Evolutionary conservation across 352 stramenopile genomes (phyloP).

Genomic region (Plasmopara muralis): DNA sequence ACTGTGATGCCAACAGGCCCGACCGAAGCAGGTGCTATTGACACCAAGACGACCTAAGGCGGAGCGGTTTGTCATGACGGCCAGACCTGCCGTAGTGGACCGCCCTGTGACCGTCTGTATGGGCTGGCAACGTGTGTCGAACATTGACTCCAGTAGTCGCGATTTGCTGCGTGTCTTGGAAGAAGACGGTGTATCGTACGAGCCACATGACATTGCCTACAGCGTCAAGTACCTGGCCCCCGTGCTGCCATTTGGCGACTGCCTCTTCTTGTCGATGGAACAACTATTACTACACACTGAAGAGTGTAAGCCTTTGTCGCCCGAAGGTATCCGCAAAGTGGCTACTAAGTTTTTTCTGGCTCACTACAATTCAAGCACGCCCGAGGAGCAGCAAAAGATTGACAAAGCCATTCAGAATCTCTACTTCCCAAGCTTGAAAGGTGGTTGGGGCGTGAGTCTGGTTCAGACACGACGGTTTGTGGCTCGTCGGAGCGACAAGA

Average conservation of each 20-base stretch:
- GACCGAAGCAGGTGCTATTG: constrained; percentile 51
- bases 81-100: constrained; percentile 57
- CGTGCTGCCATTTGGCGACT: constrained; percentile 77
- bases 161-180: constrained; percentile 72
- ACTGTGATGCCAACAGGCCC: constrained; percentile 26
- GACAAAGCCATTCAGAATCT: constrained; percentile 81
- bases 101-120: constrained; percentile 78
- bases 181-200: constrained; percentile 80
- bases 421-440: constrained; percentile 76
- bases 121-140: constrained; percentile 76
- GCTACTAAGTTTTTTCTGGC: constrained; percentile 72
- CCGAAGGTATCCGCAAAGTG: constrained; percentile 61
- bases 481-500: constrained; percentile 51
- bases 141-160: constrained; percentile 64
- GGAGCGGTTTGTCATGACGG: constrained; percentile 50
- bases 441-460: constrained; percentile 77
- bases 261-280: constrained; percentile 84
- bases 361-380: constrained; percentile 54
- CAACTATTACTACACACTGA: constrained; percentile 81
- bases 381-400: constrained; percentile 66
- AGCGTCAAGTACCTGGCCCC: constrained; percentile 84
- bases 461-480: constrained; percentile 80
- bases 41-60: constrained; percentile 47
- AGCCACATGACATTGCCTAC: constrained; percentile 81
- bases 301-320: constrained; percentile 66